Evolutionary conservation across 2,329 filamentous ascomycete genomes (phyloP).

Genomic region (Proliferodiscus dingleyae): DNA sequence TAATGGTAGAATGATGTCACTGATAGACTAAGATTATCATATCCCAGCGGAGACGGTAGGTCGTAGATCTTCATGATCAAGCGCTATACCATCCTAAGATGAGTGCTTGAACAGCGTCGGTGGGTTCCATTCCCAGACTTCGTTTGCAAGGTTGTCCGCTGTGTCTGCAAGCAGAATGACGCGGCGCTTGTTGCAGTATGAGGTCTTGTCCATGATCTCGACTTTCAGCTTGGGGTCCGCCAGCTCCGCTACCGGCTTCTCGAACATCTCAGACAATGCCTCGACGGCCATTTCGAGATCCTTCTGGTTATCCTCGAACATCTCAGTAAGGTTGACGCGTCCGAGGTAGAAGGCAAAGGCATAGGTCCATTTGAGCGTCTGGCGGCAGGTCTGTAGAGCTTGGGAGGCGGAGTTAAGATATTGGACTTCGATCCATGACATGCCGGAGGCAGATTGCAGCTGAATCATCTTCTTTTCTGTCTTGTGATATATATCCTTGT

Average conservation of each 20-base stretch:
- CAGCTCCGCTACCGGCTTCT: conserved; percentile 88
- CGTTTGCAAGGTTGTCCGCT: conserved; percentile 82
- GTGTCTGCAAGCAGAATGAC: conserved; percentile 89
- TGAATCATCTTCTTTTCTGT: conserved; percentile 99
- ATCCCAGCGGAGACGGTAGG: no score
- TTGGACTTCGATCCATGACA: conserved; percentile 99
- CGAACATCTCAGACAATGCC: conserved; percentile 97
- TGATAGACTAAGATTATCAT: no score
- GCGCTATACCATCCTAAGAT: conserved; percentile 7
- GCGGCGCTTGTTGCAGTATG: conserved; percentile 90
- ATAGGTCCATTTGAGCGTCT: conserved; percentile 99
- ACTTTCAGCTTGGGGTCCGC: conserved; percentile 87
- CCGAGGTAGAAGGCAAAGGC: conserved; percentile 98
- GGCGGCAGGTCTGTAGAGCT: conserved; percentile 91
- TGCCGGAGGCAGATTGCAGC: conserved; percentile 84
- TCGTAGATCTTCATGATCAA: no score
- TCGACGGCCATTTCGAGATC: conserved; percentile 97
- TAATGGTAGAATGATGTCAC: background rate
- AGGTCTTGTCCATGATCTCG: conserved; percentile 97
- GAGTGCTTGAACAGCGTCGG: background rate
- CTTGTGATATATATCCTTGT: conserved; percentile 93
- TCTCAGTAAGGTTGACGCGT: conserved; percentile 90
- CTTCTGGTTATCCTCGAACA: conserved; percentile 98
- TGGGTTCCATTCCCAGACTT: conserved; percentile 47
- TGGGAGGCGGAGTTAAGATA: conserved; percentile 92